phyloP scores from a whole-genome alignment of 1,284 basidiomycete species.

The Moesziomyces sp. region DNA sequence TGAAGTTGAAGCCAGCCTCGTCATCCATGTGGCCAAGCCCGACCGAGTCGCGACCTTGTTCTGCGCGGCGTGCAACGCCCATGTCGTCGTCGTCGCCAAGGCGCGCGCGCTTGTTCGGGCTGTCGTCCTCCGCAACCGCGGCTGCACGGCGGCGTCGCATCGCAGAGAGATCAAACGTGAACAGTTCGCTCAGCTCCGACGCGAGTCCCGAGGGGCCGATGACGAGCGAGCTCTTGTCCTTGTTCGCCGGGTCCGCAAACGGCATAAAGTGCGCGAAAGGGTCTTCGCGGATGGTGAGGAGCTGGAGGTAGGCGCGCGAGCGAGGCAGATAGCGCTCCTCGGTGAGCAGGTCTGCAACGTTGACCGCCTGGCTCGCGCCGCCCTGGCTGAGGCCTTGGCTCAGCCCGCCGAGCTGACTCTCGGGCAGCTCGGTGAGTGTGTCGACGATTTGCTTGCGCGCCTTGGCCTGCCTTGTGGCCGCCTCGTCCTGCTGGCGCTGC shows the following conservation, averaged over 20 bases:
- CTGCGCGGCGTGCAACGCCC: constrained; percentile 39
- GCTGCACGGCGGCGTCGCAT: constrained; percentile 61
- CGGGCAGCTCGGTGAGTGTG: constrained; percentile 72
- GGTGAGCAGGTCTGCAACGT: constrained; percentile 77
- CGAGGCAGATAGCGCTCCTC: constrained; percentile 82
- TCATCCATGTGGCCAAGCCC: constrained; percentile 42
- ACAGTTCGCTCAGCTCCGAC: constrained; percentile 82
- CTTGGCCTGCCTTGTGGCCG: constrained; percentile 46
- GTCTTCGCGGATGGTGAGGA: constrained; percentile 84
- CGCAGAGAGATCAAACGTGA: constrained; percentile 78
- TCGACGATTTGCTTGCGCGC: constrained; percentile 70
- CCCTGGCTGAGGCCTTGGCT: constrained; percentile 69
- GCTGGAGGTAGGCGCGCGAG: constrained; percentile 81
- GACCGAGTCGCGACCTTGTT: constrained; percentile 34
- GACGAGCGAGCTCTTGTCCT: constrained; percentile 73
- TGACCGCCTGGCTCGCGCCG: constrained; percentile 74
- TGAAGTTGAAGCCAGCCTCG: constrained; percentile 18
- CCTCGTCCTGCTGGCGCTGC: constrained; percentile 49
- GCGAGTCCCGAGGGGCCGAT: constrained; percentile 83
- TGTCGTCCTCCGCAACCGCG: constrained; percentile 67
- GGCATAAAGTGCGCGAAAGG: constrained; percentile 86
- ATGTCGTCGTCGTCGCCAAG: constrained; percentile 34
- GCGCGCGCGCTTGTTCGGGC: constrained; percentile 61
- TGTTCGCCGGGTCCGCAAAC: constrained; percentile 71
- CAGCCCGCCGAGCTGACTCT: constrained; percentile 49